Base-by-base conservation (phyloP, 345 rosid genomes). In the Salix suchowensis region DNA sequence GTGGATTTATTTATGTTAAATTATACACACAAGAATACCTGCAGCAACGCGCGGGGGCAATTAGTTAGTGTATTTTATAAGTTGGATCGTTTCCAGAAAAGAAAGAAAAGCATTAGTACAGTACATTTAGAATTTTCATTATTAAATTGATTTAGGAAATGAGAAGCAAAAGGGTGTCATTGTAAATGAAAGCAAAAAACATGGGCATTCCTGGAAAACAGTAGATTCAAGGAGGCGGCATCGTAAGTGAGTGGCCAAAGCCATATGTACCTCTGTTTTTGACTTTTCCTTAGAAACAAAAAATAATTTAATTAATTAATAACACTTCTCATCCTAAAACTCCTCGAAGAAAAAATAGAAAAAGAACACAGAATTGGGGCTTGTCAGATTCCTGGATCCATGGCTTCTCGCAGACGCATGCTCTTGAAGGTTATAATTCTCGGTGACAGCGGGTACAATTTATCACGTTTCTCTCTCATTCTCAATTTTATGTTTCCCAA, bases 331-430 rank as follows among this genome's bases (percentile, higher is more conserved):
- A 11, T 42, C 14, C 46, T 42, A 4, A 61, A 61, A 32, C 32
- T 66, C 14, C 16, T 50, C 11, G 15, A 50, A 18, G 11, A 70
- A 15, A 26, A 28, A 70, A 4, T 18, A 26, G 14, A 65, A 30
- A 55, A 36, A 19, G 13, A 30, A 32, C 5, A 4, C 37, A 14
- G 24, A 55, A 60, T 37, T 19, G n/a, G 19, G n/a, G 19, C n/a
- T 42, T 55, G 23, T 28, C 18, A 4, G 42, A 58, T 18, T 77
- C 24, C 34, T 58, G 23, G 48, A 42, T 39, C 70, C 36, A 91
- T 93, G 96, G 88, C 97, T 75, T 88, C 96, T 65, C 92, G 96
- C 54, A 82, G 97, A 68, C 90, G 93, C 71, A 89, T 88, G 89
- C 96, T 93, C 67, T 77, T 90, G 15, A 91, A 91, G 88, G 93